A percentile compares a stretch with the other conserved stretches of the same genome.
Evolutionary conservation across 2,329 filamentous ascomycete species (phyloP).

Genomic region (Ascomycota sp.): DNA sequence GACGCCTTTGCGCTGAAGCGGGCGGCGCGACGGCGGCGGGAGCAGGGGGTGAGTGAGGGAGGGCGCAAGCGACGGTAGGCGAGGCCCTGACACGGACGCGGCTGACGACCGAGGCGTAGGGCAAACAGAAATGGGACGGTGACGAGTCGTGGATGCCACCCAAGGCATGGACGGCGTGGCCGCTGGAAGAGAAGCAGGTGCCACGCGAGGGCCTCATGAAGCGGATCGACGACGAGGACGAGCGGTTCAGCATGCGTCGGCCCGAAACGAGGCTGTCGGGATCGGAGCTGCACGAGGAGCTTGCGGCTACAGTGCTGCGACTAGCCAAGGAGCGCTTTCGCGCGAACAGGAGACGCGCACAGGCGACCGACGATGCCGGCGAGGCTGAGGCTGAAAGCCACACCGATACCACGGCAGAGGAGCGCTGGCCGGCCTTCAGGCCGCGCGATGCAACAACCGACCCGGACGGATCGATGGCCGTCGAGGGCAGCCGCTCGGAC

Average conservation of each 20-base stretch:
- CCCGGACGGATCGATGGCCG: no score
- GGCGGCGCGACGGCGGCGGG: no score
- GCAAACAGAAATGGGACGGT: background rate
- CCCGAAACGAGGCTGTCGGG: constrained; percentile 28
- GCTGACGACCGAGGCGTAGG: no score
- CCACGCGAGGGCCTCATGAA: constrained; percentile 34
- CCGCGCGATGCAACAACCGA: no score
- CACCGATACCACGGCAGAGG: background rate
- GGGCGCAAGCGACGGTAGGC: no score
- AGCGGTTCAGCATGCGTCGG: constrained; percentile 29
- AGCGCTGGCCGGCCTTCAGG: no score
- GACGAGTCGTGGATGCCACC: constrained; percentile 26
- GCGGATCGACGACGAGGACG: constrained; percentile 23
- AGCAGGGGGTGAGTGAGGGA: no score
- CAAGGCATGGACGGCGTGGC: constrained; percentile 70
- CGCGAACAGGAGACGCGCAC: constrained; percentile 6
- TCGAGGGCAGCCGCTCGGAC: no score
- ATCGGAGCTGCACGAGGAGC: constrained; percentile 44
- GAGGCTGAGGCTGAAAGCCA: background rate
- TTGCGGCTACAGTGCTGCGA: constrained; percentile 45
- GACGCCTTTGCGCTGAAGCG: constrained; percentile 51
- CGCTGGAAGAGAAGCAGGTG: constrained; percentile 40
- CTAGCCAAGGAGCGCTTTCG: constrained; percentile 45
- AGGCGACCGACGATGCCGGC: constrained; percentile 2
- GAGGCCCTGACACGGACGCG: constrained; percentile 8